Conservation (phyloP, 441 rosid species). For the Rhodomyrtus psidioides region DNA sequence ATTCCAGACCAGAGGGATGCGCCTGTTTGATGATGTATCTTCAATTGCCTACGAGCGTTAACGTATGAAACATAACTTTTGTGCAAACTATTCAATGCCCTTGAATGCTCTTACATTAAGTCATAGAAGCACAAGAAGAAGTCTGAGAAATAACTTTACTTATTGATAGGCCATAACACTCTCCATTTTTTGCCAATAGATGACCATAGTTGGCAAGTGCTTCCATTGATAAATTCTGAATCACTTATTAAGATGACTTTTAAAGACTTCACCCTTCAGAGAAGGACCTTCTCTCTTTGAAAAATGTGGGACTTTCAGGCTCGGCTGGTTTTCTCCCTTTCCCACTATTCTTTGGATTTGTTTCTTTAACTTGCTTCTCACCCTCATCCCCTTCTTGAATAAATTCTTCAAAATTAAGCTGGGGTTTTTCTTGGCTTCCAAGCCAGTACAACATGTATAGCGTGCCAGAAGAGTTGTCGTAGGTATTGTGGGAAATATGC, state of each 20-base stretch:
- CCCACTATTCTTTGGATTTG: not conserved
- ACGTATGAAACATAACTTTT: not conserved
- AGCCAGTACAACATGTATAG: not conserved
- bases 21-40: not conserved
- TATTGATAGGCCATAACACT: not conserved
- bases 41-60: not conserved
- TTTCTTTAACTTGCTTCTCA: not conserved
- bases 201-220: not conserved
- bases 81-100: not conserved
- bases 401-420: not conserved
- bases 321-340: not conserved
- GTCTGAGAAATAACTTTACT: not conserved
- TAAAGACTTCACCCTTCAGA: not conserved
- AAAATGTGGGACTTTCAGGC: not conserved
- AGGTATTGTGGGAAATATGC: not conserved
- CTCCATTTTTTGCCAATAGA: not conserved
- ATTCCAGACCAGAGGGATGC: not conserved
- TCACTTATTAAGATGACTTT: not conserved
- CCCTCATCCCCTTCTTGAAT: not conserved
- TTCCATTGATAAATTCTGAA: not conserved
- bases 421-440: not conserved
- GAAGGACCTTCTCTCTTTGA: not conserved
- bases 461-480: not conserved
- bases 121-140: not conserved
- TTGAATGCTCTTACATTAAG: not conserved